Evolutionary conservation across 352 stramenopile genomes (phyloP), one percentile per base, ranked within the genome.

Genomic region (Elongisporangium prolatum): DNA sequence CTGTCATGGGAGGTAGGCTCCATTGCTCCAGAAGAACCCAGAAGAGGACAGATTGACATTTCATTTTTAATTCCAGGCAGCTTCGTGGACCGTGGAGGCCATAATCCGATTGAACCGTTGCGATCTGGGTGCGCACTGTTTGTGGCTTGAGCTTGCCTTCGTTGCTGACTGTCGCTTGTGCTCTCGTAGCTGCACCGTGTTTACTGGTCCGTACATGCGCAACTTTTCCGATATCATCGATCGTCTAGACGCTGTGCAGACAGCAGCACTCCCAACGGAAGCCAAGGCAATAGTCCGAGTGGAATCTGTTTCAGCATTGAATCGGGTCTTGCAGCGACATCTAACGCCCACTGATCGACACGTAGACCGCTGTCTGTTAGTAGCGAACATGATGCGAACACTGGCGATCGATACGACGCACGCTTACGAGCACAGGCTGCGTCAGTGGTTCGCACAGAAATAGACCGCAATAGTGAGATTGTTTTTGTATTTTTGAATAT

Each of bases 81-180:
- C 13, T 85, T 93, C 47, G 71, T 82, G 14, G 63, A 61, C 17
- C 69, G 75, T 16, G 84, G 84, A 10, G 84, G 84, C 18, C 84
- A 93, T 60, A 93, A 93, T 37, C 76, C 80, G 13, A 84, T 93
- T 52, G 84, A 93, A 52, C 79, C 84, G 9, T 59, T 93, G 24
- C 74, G 75, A 56, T 69, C 77, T 57, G 80, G 77, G 74, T 88
- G 53, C 20, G 61, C 61, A 10, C 0, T 47, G 17, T 38, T 50
- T 10, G n/a, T 52, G 20, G 10, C 48, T 53, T 22, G 8, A 1
- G n/a, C 8, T 13, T 48, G 34, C 20, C 3, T n/a, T 52, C 22
- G 4, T 34, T 55, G 9, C 18, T 63, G n/a, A 48, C 40, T 55
- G 48, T 21, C 25, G 18, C 9, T 47, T 18, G 17, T 14, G 37